phyloP scores from a whole-genome alignment of 2,329 filamentous ascomycete genomes.

The Sclerotinia borealis region DNA sequence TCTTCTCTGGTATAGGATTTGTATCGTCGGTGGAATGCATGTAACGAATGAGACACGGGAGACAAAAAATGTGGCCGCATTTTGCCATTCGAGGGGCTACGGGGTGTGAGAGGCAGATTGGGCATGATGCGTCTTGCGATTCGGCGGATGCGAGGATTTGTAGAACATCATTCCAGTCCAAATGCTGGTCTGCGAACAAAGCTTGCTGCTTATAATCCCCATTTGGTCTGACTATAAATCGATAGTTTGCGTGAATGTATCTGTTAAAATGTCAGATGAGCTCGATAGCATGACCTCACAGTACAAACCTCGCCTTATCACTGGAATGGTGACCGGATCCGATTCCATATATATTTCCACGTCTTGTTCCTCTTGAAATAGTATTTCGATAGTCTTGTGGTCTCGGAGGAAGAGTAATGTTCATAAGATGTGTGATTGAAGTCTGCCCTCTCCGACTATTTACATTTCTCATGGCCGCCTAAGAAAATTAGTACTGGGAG shows the following conservation, averaged over 20 bases:
- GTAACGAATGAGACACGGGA: constrained; percentile 88
- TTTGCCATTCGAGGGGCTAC: constrained; percentile 94
- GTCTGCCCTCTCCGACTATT: constrained; percentile 83
- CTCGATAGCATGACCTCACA: neutral
- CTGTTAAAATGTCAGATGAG: constrained; percentile 35
- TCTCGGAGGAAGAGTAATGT: constrained; percentile 75
- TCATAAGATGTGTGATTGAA: constrained; percentile 94
- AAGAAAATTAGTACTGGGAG: constrained; percentile 13
- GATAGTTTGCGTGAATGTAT: constrained; percentile 93
- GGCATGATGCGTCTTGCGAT: constrained; percentile 83
- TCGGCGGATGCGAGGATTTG: constrained; percentile 87
- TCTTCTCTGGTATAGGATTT: constrained; percentile 56
- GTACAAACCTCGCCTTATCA: constrained; percentile 75
- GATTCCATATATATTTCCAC: constrained; percentile 74
- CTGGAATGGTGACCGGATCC: constrained; percentile 85
- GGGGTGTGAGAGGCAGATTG: constrained; percentile 88
- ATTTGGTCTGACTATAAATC: constrained; percentile 84
- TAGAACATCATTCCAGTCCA: constrained; percentile 86
- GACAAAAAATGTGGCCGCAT: constrained; percentile 94
- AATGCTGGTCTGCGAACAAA: constrained; percentile 76
- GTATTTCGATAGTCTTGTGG: constrained; percentile 52
- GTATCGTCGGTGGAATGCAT: constrained; percentile 80
- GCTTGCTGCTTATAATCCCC: constrained; percentile 76
- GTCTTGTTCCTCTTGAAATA: constrained; percentile 44
- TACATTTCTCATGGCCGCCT: constrained; percentile 51